A percentile compares a stretch with the other conserved stretches of the same genome.
These are phyloP conservation scores for Oleoguttula mirabilis DNA, from an alignment of 495 filamentous ascomycete species.

Conservation along the genomic window DNA sequence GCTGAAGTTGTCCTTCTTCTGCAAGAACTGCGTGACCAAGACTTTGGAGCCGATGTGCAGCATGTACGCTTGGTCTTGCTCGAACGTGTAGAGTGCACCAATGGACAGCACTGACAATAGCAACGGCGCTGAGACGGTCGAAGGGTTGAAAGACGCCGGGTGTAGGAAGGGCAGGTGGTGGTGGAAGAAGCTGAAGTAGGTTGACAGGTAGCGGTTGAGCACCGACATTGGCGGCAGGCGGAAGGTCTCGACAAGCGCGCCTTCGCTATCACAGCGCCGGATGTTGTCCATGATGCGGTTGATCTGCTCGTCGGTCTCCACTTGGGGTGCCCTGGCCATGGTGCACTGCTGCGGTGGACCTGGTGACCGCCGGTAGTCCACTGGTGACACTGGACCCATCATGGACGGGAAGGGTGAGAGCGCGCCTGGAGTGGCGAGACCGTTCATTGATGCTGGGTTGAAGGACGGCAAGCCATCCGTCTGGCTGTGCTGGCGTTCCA, in stretches of 20 bases:
- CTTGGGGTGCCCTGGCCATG: conserved; percentile 34
- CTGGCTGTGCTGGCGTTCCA: conserved; percentile 50
- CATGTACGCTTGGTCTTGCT: conserved; percentile 89
- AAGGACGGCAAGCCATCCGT: conserved; percentile 54
- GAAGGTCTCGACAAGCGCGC: conserved; percentile 78
- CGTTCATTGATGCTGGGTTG: conserved; percentile 55
- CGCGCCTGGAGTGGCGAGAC: conserved; percentile 64
- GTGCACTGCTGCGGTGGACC: conserved; percentile 39
- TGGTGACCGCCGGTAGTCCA: conserved; percentile 56
- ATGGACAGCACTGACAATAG: conserved; percentile 89
- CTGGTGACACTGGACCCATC: conserved; percentile 58
- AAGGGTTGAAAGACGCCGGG: conserved; percentile 77
- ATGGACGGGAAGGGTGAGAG: conserved; percentile 67
- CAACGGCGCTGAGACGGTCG: conserved; percentile 62
- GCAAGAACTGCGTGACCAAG: conserved; percentile 88
- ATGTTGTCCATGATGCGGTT: conserved; percentile 76
- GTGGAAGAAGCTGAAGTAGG: conserved; percentile 95
- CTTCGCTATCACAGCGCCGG: conserved; percentile 61
- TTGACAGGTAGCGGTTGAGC: conserved; percentile 80
- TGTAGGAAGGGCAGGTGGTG: conserved; percentile 95
- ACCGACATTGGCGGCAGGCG: conserved; percentile 64
- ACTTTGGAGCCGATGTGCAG: conserved; percentile 97
- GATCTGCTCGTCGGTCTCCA: conserved; percentile 64
- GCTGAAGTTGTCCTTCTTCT: conserved; percentile 97
- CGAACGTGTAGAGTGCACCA: conserved; percentile 90